Evolutionary conservation across 208 protist species (phyloP).

Genomic region (Entamoeba histolytica): DNA sequence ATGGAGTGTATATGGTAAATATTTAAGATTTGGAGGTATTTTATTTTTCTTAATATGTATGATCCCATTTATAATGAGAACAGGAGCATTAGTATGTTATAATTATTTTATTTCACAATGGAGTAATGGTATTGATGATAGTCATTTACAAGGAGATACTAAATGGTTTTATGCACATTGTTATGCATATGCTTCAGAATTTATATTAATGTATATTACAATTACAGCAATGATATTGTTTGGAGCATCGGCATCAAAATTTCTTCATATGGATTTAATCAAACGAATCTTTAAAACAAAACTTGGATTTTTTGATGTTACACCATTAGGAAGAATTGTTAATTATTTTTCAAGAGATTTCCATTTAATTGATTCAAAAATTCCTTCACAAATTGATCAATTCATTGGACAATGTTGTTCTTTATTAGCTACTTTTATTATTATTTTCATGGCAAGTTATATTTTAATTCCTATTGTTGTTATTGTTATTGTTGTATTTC

Average conservation of each 20-base stretch:
- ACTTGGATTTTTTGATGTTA: conserved; percentile 16
- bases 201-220: not conserved
- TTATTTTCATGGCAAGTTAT: not conserved
- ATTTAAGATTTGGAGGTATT: not conserved
- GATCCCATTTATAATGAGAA: not conserved
- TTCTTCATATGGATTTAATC: not conserved
- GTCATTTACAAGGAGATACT: not conserved
- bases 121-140: not conserved
- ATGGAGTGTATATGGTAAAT: not conserved
- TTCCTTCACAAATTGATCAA: not conserved
- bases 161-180: not conserved
- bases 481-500: not conserved
- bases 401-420: not conserved
- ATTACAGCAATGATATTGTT: not conserved
- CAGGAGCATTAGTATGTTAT: not conserved
- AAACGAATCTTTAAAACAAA: not conserved
- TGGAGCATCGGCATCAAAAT: not conserved
- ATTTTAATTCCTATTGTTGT: not conserved
- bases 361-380: not conserved
- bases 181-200: not conserved
- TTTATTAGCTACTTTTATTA: not conserved
- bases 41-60: not conserved
- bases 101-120: not conserved
- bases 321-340: conserved; percentile 11
- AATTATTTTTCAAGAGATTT: conserved; percentile 18